Percentiles rank a stretch among this genome's conserved stretches.
These are phyloP conservation scores for Climacium dendroides DNA, from an alignment of 225 moss, liverwort and hornwort species.

Conservation along the genomic window DNA sequence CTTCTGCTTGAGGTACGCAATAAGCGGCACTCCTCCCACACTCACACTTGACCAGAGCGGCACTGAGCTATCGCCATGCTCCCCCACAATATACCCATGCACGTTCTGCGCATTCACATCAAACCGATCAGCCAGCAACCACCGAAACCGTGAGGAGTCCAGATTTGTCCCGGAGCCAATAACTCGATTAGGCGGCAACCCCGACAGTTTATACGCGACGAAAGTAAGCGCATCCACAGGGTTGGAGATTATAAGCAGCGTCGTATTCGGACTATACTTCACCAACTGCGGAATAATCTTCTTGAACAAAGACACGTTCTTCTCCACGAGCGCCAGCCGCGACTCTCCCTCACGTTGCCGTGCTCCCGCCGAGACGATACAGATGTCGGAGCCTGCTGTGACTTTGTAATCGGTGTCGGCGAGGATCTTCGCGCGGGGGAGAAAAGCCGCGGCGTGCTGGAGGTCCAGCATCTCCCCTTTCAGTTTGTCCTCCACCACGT, in stretches of 20 bases:
- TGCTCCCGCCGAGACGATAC: conserved; percentile 77
- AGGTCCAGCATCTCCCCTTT: conserved; percentile 96
- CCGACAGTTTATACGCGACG: conserved; percentile 61
- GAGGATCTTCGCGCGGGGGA: conserved; percentile 52
- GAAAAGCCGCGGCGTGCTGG: conserved; percentile 81
- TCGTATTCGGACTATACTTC: conserved; percentile 60
- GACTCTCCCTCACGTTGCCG: conserved; percentile 79
- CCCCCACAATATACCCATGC: conserved; percentile 76
- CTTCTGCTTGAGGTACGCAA: conserved; percentile 23
- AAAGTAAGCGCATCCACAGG: conserved; percentile 79
- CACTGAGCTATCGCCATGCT: conserved; percentile 87
- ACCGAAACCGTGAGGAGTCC: conserved; percentile 68
- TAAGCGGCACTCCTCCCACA: conserved; percentile 54
- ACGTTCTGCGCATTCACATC: conserved; percentile 77
- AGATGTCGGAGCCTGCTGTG: conserved; percentile 67
- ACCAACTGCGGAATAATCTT: conserved; percentile 71
- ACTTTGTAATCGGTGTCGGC: conserved; percentile 78
- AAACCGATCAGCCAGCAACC: conserved; percentile 51
- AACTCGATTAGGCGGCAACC: conserved; percentile 64
- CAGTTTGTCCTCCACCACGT: conserved; percentile 74
- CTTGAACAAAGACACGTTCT: conserved; percentile 60
- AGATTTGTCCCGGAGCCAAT: conserved; percentile 88
- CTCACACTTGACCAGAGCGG: conserved; percentile 78
- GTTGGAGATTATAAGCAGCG: conserved; percentile 67
- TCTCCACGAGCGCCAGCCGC: conserved; percentile 66